phyloP scores from a whole-genome alignment of 2,329 filamentous ascomycete species.

The Diplodia intermedia region DNA sequence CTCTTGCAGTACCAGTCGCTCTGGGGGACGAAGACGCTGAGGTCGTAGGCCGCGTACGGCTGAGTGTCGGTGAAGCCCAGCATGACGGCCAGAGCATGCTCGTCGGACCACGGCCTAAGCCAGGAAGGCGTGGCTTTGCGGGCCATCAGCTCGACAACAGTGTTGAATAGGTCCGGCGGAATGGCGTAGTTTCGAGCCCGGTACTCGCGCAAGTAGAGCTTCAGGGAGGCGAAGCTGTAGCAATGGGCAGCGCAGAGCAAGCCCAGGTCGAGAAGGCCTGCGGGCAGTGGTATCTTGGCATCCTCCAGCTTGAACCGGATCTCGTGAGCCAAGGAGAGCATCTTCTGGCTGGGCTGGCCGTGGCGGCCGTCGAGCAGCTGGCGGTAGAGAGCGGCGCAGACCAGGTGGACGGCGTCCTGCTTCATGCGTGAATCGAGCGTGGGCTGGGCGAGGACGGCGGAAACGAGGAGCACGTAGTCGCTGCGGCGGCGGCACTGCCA shows the following conservation, averaged over 20 bases:
- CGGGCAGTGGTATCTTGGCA: background rate
- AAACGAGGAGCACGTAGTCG: slow-evolving; percentile 10
- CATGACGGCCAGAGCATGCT: background rate
- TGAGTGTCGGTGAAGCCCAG: slow-evolving; percentile 5
- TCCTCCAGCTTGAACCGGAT: slow-evolving; percentile 27
- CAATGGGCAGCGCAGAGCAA: slow-evolving; percentile 8
- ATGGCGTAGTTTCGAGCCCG: background rate
- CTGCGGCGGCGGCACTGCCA: background rate
- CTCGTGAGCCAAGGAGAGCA: slow-evolving; percentile 5
- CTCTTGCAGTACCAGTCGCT: background rate
- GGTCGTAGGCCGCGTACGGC: background rate
- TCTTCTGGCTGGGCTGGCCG: background rate
- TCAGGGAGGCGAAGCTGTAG: slow-evolving; percentile 14
- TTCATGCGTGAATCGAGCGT: background rate
- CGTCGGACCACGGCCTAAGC: background rate
- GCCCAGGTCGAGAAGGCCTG: background rate
- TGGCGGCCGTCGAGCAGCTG: background rate
- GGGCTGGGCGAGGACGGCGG: background rate
- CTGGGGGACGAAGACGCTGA: background rate
- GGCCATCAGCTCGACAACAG: background rate
- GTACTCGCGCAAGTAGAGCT: background rate
- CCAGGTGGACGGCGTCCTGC: background rate
- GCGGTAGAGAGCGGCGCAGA: background rate
- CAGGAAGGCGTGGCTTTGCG: background rate
- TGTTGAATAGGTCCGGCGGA: background rate